These are phyloP conservation scores for Lophium mytilinum DNA, from an alignment of 495 filamentous ascomycete genomes.

Conservation along the genomic window DNA sequence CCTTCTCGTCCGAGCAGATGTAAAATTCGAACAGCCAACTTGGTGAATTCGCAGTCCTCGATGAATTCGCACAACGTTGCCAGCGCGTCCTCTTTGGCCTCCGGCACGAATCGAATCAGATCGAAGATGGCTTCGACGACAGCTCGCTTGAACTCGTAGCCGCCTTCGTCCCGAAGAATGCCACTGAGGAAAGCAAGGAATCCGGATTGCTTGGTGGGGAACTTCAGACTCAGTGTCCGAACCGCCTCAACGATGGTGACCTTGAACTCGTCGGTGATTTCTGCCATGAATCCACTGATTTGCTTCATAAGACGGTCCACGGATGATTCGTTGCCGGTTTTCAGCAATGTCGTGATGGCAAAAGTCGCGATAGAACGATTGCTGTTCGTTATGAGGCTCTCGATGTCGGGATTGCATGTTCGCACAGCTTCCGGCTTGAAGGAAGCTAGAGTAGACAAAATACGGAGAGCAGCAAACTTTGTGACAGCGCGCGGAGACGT, in stretches of 20 bases:
- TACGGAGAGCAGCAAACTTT: constrained; percentile 95
- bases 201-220: constrained; percentile 93
- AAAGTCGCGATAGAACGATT: constrained; percentile 98
- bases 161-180: constrained; percentile 90
- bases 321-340: constrained; percentile 94
- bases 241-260: constrained; percentile 98
- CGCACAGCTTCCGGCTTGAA: constrained; percentile 92
- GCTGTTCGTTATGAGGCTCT: constrained; percentile 87
- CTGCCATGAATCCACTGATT: constrained; percentile 38
- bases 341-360: constrained; percentile 93
- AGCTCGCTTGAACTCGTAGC: constrained; percentile 95
- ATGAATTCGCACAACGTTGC: constrained; percentile 98
- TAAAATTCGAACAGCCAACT: constrained; percentile 89
- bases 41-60: constrained; percentile 98
- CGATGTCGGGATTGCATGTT: constrained; percentile 93
- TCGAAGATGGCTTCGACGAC: constrained; percentile 99
- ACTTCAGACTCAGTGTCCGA: constrained; percentile 91
- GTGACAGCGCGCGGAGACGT: constrained; percentile 86
- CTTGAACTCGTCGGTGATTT: constrained; percentile 78
- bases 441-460: constrained; percentile 89
- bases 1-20: constrained; percentile 92
- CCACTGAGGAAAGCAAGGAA: constrained; percentile 96
- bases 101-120: constrained; percentile 96
- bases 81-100: constrained; percentile 94
- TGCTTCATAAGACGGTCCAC: constrained; percentile 99